These are phyloP conservation scores for Lachancea fermentati DNA, from an alignment of 805 yeast species.

Conservation along the genomic window DNA sequence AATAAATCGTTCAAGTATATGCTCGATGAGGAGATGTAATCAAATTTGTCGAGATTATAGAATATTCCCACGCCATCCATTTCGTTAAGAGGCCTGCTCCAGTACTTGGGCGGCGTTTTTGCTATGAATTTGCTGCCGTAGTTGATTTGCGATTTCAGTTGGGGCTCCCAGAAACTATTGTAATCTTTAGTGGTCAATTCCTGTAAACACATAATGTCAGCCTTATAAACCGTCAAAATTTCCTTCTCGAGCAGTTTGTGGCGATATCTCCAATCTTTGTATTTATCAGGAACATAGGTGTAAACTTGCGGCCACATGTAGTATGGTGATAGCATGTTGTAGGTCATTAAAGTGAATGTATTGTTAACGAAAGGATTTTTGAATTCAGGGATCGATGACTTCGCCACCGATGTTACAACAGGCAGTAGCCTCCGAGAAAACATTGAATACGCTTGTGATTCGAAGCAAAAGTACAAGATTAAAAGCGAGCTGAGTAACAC, in stretches of 20 bases:
- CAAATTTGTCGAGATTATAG: slow-evolving; percentile 44
- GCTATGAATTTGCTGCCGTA: slow-evolving; percentile 44
- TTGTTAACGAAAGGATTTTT: slow-evolving; percentile 10
- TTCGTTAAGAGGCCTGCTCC: slow-evolving; percentile 41
- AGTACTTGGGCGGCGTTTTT: slow-evolving; percentile 48
- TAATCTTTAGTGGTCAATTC: slow-evolving; percentile 45
- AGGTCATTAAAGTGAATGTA: slow-evolving; percentile 36
- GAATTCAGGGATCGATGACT: slow-evolving; percentile 6
- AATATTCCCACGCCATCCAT: slow-evolving; percentile 61
- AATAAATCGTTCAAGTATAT: slow-evolving; percentile 32
- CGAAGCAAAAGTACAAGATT: neutral
- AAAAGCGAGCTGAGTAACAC: neutral
- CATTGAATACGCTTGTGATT: slow-evolving; percentile 5
- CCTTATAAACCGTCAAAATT: slow-evolving; percentile 31
- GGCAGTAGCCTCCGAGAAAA: slow-evolving; percentile 10
- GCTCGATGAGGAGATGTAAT: slow-evolving; percentile 32
- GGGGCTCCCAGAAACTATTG: slow-evolving; percentile 35
- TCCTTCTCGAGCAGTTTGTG: slow-evolving; percentile 38
- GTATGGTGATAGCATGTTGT: slow-evolving; percentile 46
- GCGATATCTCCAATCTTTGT: slow-evolving; percentile 46
- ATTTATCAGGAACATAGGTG: slow-evolving; percentile 41
- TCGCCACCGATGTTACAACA: slow-evolving; percentile 5
- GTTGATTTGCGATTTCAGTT: slow-evolving; percentile 28
- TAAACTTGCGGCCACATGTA: slow-evolving; percentile 59
- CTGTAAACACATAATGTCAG: slow-evolving; percentile 58